A percentile compares a stretch with the other conserved stretches of the same genome.
These are phyloP conservation scores for Fraxinus paxiana DNA, from an alignment of 305 asterid species.

Conservation along the genomic window DNA sequence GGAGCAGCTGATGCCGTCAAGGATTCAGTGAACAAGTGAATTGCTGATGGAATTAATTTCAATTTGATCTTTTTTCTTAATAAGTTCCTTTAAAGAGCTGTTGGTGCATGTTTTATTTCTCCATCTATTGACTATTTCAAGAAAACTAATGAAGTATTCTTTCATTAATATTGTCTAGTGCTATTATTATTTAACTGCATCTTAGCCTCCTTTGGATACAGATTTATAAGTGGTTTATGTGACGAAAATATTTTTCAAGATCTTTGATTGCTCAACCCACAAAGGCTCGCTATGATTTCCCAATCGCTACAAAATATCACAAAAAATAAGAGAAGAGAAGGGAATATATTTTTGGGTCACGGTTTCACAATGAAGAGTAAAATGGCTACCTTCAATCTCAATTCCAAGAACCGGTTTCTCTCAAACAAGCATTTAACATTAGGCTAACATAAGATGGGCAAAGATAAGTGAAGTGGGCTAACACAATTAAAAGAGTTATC, in stretches of 20 bases:
- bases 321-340: background rate
- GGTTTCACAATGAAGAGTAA: background rate
- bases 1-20: slow-evolving; percentile 9
- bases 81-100: background rate
- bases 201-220: background rate
- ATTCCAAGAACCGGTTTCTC: background rate
- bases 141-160: background rate
- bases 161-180: background rate
- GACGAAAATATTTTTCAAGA: background rate
- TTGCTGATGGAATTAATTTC: background rate
- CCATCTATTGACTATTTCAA: background rate
- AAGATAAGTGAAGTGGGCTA: background rate
- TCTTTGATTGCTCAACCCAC: background rate
- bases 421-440: background rate
- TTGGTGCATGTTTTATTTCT: background rate
- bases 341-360: background rate
- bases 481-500: background rate
- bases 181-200: no score
- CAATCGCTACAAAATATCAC: background rate
- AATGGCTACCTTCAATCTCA: background rate
- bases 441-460: background rate
- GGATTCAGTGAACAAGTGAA: slow-evolving; percentile 6
- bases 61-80: background rate
- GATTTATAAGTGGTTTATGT: background rate
- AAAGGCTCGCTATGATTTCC: no score